Conservation (phyloP, 495 filamentous ascomycete species). For the Penicillium simplicissimum region DNA sequence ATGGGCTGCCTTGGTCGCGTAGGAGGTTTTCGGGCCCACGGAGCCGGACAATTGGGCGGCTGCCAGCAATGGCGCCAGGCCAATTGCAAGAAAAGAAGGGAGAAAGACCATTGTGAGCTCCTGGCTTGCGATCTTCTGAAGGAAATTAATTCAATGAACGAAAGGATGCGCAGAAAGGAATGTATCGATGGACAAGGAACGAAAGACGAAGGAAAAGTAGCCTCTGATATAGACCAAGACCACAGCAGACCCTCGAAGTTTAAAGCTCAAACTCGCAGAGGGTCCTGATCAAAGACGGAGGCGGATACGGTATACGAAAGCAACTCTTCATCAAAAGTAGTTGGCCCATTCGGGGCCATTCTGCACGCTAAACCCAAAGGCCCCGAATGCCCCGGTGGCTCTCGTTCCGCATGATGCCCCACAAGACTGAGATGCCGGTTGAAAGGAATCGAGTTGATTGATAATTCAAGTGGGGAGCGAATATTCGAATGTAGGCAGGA, state of each 20-base stretch:
- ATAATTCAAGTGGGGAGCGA: not conserved
- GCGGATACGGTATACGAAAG: not conserved
- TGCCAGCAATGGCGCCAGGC: slow-evolving; percentile 37
- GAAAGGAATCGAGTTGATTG: not conserved
- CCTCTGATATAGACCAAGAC: not conserved
- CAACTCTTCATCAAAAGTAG: not conserved
- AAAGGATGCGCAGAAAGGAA: not conserved
- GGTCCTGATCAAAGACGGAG: not conserved
- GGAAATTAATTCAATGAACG: not conserved
- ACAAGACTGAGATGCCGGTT: not conserved
- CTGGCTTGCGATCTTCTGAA: too few species aligned
- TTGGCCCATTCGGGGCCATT: not conserved
- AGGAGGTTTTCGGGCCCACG: slow-evolving; percentile 47
- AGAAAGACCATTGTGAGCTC: slow-evolving; percentile 7
- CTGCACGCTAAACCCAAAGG: slow-evolving; percentile 4
- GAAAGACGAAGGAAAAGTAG: not conserved
- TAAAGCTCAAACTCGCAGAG: not conserved
- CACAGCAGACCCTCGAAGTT: not conserved
- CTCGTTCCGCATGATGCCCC: not conserved
- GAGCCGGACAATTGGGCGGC: slow-evolving; percentile 43
- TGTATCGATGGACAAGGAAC: not conserved
- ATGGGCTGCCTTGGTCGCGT: slow-evolving; percentile 29
- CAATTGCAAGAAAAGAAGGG: slow-evolving; percentile 23
- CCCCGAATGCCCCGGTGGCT: not conserved
- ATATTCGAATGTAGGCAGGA: not conserved